A percentile compares a stretch with the other conserved stretches of the same genome.
These are phyloP conservation scores for Fonsecaea multimorphosa DNA, from an alignment of 2,329 filamentous ascomycete species.

Conservation along the genomic window DNA sequence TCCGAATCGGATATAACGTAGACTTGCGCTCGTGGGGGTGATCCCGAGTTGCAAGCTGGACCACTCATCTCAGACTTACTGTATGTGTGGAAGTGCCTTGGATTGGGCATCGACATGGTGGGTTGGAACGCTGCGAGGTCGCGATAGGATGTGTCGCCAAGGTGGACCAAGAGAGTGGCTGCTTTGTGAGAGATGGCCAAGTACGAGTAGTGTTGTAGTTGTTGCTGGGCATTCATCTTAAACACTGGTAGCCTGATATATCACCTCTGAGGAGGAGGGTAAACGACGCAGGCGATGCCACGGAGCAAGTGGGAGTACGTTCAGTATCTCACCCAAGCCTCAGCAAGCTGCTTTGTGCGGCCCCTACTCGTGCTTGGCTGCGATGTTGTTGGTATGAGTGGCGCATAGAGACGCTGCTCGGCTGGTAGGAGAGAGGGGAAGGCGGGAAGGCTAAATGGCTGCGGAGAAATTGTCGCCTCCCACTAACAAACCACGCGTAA, in stretches of 20 bases:
- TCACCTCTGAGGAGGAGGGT: neutral
- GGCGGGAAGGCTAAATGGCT: neutral
- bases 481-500: neutral
- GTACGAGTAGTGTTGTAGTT: neutral
- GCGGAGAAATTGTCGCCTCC: constrained; percentile 4
- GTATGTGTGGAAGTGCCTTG: neutral
- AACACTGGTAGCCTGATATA: neutral
- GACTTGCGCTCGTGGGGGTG: neutral
- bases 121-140: neutral
- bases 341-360: too few species aligned
- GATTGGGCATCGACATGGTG: neutral
- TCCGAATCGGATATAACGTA: constrained; percentile 4
- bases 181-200: neutral
- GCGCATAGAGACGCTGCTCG: neutral
- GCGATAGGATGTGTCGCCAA: constrained; percentile 1
- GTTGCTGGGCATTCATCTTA: neutral
- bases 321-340: neutral
- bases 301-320: neutral
- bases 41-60: neutral
- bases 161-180: neutral
- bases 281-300: neutral
- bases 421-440: neutral
- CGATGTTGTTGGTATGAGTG: neutral
- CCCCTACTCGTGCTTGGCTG: too few species aligned
- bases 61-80: neutral